phyloP scores from a whole-genome alignment of 2,329 filamentous ascomycete species.

The Ilyonectria mors-panacis region DNA sequence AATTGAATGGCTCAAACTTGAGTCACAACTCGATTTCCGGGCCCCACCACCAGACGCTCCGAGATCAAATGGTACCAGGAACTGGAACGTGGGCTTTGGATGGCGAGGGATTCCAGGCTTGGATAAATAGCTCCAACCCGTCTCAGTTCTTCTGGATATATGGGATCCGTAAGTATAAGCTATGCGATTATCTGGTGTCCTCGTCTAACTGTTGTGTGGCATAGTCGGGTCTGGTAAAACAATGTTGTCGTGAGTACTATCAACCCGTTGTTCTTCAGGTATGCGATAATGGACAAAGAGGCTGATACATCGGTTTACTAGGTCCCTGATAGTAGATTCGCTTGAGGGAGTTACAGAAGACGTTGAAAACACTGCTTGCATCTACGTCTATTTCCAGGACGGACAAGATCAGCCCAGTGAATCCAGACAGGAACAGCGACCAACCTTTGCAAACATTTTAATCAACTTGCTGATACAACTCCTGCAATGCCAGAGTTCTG shows the following conservation, averaged over 20 bases:
- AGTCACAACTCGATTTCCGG: constrained; percentile 1
- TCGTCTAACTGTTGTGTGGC: background rate
- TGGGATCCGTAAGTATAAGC: background rate
- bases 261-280: background rate
- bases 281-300: background rate
- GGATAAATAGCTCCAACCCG: background rate
- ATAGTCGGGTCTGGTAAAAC: background rate
- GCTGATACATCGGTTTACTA: background rate
- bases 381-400: constrained; percentile 5
- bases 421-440: background rate
- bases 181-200: too few species aligned
- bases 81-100: background rate
- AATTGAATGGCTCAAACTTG: constrained; percentile 4
- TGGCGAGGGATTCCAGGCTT: background rate
- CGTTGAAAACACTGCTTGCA: background rate
- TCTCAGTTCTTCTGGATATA: background rate
- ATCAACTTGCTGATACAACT: background rate
- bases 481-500: background rate
- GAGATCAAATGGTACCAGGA: background rate
- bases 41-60: background rate
- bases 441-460: background rate
- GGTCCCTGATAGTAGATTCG: background rate
- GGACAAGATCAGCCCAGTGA: background rate
- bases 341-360: background rate
- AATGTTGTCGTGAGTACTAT: background rate